Percentiles rank a stretch among this genome's conserved stretches.
phyloP scores from a whole-genome alignment of 2,329 filamentous ascomycete species.

The Monosporascus sp. region DNA sequence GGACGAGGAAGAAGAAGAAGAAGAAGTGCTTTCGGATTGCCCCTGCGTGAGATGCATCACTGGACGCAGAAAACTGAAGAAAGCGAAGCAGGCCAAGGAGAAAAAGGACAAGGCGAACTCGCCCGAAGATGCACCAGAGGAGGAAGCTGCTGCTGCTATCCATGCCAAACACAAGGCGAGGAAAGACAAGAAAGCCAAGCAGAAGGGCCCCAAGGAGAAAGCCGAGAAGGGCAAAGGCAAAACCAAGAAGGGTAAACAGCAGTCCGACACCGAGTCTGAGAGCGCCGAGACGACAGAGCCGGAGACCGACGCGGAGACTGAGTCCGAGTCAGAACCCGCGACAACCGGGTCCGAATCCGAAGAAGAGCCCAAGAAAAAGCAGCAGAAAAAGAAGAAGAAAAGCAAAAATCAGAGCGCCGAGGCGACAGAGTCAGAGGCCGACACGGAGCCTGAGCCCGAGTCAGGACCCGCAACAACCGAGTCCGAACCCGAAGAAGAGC shows the following conservation, averaged over 20 bases:
- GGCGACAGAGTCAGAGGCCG: not conserved
- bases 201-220: slow-evolving; percentile 5
- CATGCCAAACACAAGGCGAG: slow-evolving; percentile 11
- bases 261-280: slow-evolving; percentile 7
- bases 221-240: slow-evolving; percentile 3
- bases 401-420: slow-evolving; percentile 1
- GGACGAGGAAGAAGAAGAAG: slow-evolving; percentile 23
- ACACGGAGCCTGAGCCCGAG: slow-evolving; percentile 9
- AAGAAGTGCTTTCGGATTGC: slow-evolving; percentile 28
- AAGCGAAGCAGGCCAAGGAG: slow-evolving; percentile 20
- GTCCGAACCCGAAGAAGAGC: slow-evolving; percentile 1
- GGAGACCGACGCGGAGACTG: slow-evolving; percentile 6
- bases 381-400: slow-evolving; percentile 1
- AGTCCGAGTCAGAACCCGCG: slow-evolving; percentile 9
- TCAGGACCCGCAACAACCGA: slow-evolving; percentile 7
- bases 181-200: slow-evolving; percentile 4
- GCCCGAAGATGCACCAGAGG: slow-evolving; percentile 7
- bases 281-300: slow-evolving; percentile 1
- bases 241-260: slow-evolving; percentile 6
- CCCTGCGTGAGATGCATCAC: slow-evolving; percentile 26
- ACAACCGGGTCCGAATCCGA: not conserved
- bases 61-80: slow-evolving; percentile 20
- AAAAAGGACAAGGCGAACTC: not conserved
- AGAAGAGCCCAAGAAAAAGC: slow-evolving; percentile 3
- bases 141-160: slow-evolving; percentile 2